Base-by-base conservation (phyloP, 225 moss, liverwort and hornwort genomes). In the Polytrichum formosum region DNA sequence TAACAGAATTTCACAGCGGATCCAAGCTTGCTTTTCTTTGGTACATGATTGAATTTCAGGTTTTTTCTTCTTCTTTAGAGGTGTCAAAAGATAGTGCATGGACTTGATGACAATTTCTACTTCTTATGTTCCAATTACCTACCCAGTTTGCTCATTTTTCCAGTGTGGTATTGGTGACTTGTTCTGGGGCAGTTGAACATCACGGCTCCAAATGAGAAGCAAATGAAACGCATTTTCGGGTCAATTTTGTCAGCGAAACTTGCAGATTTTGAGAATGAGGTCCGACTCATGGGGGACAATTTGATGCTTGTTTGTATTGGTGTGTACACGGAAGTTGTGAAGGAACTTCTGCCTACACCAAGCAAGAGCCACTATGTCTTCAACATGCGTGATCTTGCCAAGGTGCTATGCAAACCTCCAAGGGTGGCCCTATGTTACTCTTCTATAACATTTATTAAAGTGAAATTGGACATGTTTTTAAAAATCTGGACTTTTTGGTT, bases 321-420 rank as follows among this genome's bases (percentile, higher is more conserved):
- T 55, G 83, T 92, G 8, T 92, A 89, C 75, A 75, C 76, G 29
- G 87, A 87, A 53, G 78, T 87, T 25, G 83, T 82, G 16, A 78
- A 77, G 3, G 90, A 89, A 55, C 77, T 92, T 7, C 71, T 92
- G 54, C 91, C 91, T 20, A 92, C 89, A 18, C 91, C 91, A 77
- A 92, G 89, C 79, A 92, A 92, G 66, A 89, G 91, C 54, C 91
- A 92, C 67, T 92, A 92, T 62, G 78, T 87, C 63, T 92, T 92
- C 67, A 92, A 92, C 70, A 92, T 92, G 91, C 84, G 91, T 37
- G 91, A 92, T 63, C 85, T 92, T 70, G 87, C 89, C 6, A 92
- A 92, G 80, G 91, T 91, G 9, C 6, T 53, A 7, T 55, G 26
- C 26, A 9, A 1, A 58, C 20, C 58, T 19, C 58, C 22, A 58